Percentiles rank a stretch among this genome's conserved stretches.
These are phyloP conservation scores for Backusella macrospora DNA, from an alignment of 192 early-diverging fungal genomes.

Conservation along the genomic window DNA sequence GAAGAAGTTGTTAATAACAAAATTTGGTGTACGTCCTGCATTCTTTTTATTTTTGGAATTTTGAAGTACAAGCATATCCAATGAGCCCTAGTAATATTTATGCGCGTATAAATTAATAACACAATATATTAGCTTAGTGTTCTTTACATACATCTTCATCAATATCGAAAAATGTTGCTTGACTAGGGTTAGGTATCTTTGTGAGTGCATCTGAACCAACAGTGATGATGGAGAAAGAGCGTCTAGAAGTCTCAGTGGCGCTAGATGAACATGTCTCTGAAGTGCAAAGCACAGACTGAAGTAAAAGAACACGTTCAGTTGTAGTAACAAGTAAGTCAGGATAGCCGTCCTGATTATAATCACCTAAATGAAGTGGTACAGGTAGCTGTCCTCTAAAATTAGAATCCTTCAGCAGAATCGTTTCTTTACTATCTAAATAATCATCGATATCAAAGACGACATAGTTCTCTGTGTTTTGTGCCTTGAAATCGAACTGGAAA, in stretches of 20 bases:
- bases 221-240: conserved; percentile 65
- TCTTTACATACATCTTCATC: conserved; percentile 77
- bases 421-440: conserved; percentile 52
- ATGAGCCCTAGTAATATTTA: conserved; percentile 59
- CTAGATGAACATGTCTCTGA: conserved; percentile 44
- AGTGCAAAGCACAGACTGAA: conserved; percentile 68
- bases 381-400: conserved; percentile 59
- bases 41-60: conserved; percentile 33
- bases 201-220: conserved; percentile 67
- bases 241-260: conserved; percentile 49
- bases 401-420: conserved; percentile 44
- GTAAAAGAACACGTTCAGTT: conserved; percentile 60
- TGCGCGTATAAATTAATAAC: not conserved
- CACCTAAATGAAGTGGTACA: conserved; percentile 63
- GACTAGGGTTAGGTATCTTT: conserved; percentile 50
- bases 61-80: conserved; percentile 78
- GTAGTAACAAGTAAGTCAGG: conserved; percentile 80
- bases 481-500: conserved; percentile 68
- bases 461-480: conserved; percentile 35
- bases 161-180: conserved; percentile 86
- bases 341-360: conserved; percentile 90
- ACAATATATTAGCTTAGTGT: not conserved
- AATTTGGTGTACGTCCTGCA: conserved; percentile 53
- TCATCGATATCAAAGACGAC: conserved; percentile 43
- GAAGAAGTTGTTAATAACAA: conserved; percentile 88